Percentiles rank a stretch among this genome's conserved stretches.
These are phyloP conservation scores for Termitomyces sp. DNA, from an alignment of 768 basidiomycete genomes.

Conservation along the genomic window DNA sequence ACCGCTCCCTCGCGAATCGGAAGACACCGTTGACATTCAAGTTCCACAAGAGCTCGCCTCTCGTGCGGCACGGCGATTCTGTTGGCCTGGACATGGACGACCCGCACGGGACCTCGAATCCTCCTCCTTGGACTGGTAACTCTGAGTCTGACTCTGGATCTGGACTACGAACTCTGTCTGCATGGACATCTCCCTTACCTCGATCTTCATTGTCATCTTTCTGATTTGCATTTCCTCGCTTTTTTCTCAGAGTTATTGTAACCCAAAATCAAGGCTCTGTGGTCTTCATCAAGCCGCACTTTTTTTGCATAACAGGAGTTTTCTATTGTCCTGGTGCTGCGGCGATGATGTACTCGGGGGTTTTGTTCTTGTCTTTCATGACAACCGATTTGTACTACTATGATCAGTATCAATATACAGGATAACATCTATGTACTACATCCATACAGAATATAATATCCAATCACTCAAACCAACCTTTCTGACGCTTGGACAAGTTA, in stretches of 20 bases:
- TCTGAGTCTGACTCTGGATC: background rate
- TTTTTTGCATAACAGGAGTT: background rate
- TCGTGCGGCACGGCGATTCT: background rate
- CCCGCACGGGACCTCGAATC: background rate
- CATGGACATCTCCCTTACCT: constrained; percentile 1
- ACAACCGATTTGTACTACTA: background rate
- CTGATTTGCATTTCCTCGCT: background rate
- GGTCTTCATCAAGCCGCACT: background rate
- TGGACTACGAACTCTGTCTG: constrained; percentile 4
- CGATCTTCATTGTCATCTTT: background rate
- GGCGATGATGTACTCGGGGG: background rate
- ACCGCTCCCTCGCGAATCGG: constrained; percentile 12
- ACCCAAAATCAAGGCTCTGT: background rate
- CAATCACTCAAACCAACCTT: background rate
- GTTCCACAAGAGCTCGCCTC: constrained; percentile 8
- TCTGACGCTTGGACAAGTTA: background rate
- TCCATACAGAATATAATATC: background rate
- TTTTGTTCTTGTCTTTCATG: background rate
- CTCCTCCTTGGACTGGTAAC: background rate
- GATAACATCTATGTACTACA: background rate
- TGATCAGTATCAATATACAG: background rate
- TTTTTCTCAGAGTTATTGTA: constrained; percentile 1
- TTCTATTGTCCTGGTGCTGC: background rate
- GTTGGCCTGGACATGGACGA: background rate
- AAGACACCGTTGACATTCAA: constrained; percentile 10